A percentile compares a stretch with the other conserved stretches of the same genome.
phyloP scores from a whole-genome alignment of 2,329 filamentous ascomycete species.

The Lecanicillium sp. region DNA sequence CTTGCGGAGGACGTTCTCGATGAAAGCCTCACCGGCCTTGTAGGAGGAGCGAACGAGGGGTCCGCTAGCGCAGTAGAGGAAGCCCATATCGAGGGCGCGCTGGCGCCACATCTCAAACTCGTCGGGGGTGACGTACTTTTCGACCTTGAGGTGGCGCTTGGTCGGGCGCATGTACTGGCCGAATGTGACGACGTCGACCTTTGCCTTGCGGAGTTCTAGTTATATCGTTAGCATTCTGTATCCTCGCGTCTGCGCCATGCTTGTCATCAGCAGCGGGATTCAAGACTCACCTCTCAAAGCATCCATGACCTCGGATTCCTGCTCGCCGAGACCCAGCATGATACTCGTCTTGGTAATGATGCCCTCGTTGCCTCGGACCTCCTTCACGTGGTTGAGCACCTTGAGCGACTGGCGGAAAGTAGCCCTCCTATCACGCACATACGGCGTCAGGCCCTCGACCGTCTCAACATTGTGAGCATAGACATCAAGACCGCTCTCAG shows the following conservation, averaged over 20 bases:
- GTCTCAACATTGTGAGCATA: constrained; percentile 98
- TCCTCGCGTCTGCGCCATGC: background rate
- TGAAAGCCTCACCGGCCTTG: constrained; percentile 97
- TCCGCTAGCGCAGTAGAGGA: constrained; percentile 91
- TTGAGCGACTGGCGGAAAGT: constrained; percentile 79
- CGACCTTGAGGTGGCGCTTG: constrained; percentile 94
- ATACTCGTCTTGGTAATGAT: constrained; percentile 98
- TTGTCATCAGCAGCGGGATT: too few relatives aligned
- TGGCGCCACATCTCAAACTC: constrained; percentile 88
- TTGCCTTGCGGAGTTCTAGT: constrained; percentile 66
- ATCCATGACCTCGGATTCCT: constrained; percentile 75
- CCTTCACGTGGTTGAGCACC: constrained; percentile 77
- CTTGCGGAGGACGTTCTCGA: constrained; percentile 95
- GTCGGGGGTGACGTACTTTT: constrained; percentile 87
- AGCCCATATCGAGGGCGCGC: constrained; percentile 87
- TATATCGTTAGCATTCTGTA: background rate
- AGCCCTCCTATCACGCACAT: constrained; percentile 81
- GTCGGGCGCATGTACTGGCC: constrained; percentile 99
- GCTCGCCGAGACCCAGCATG: constrained; percentile 93
- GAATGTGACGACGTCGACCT: constrained; percentile 94
- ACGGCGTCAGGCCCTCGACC: constrained; percentile 80
- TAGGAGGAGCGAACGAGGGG: constrained; percentile 91
- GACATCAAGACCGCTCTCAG: constrained; percentile 82
- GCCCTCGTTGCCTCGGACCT: constrained; percentile 54
- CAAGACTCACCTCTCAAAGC: constrained; percentile 55